Percentiles rank a stretch among this genome's conserved stretches.
phyloP scores from a whole-genome alignment of 805 yeast species.

The Saccharomycopsis microspora region DNA sequence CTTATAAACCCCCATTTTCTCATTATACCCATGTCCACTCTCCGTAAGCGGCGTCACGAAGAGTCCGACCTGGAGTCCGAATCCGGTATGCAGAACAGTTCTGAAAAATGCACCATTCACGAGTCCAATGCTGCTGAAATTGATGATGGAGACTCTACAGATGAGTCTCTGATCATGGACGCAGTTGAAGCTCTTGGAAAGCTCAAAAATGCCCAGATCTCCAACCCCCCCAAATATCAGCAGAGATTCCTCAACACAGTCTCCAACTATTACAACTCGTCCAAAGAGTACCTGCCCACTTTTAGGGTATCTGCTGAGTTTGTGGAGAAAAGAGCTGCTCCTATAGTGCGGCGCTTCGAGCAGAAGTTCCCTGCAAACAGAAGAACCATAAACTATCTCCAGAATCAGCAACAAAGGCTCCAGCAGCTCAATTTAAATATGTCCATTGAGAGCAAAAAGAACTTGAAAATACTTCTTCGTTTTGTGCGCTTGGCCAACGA shows the following conservation, averaged over 20 bases:
- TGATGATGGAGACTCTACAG: neutral
- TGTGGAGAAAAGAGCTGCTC: conserved; percentile 16
- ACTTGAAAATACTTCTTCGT: conserved; percentile 70
- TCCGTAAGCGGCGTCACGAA: conserved; percentile 2
- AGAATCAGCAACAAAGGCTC: conserved; percentile 12
- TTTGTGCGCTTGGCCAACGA: conserved; percentile 71
- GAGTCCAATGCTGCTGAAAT: neutral
- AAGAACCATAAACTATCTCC: conserved; percentile 3
- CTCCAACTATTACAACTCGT: conserved; percentile 13
- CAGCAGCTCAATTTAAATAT: conserved; percentile 22
- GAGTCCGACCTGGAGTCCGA: neutral
- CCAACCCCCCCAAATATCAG: conserved; percentile 4
- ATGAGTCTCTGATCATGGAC: conserved; percentile 5
- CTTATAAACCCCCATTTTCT: too few relatives aligned
- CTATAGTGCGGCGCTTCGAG: conserved; percentile 13
- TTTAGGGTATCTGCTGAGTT: conserved; percentile 17
- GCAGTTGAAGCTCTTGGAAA: conserved; percentile 16
- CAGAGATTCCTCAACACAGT: conserved; percentile 14
- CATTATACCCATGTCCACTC: neutral
- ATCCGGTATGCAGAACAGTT: neutral
- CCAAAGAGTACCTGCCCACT: conserved; percentile 16
- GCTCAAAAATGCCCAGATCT: conserved; percentile 8
- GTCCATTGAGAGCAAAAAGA: conserved; percentile 62
- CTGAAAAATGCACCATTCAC: neutral
- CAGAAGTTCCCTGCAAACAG: conserved; percentile 5